Percentiles rank a stretch among this genome's conserved stretches.
Conservation (phyloP, 176 grass and related monocot species). For the Microstegium vimineum region DNA sequence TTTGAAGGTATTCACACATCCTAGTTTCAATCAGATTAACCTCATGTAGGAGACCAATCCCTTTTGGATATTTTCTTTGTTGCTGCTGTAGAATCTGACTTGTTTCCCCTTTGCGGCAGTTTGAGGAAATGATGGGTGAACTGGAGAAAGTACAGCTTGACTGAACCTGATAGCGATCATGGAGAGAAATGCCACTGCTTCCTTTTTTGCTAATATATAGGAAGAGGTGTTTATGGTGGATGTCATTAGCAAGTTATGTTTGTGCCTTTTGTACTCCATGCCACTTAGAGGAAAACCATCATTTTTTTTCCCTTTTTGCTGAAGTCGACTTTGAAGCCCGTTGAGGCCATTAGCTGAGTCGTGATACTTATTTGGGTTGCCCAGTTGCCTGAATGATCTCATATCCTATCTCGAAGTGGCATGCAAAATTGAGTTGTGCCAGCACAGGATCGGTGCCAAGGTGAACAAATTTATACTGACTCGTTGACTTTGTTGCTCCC, state of each 20-base stretch:
- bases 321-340: neutral
- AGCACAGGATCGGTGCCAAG: too few relatives aligned
- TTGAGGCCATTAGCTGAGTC: neutral
- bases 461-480: neutral
- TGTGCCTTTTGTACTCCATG: conserved; percentile 19
- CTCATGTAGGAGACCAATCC: too few relatives aligned
- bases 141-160: conserved; percentile 87
- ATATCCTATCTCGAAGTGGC: neutral
- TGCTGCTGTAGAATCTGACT: neutral
- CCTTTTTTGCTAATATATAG: conserved; percentile 21
- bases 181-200: neutral
- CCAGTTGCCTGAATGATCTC: neutral
- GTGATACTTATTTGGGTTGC: neutral
- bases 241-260: neutral
- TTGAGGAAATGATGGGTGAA: conserved; percentile 87
- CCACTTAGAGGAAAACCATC: neutral
- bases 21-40: neutral
- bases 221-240: conserved; percentile 5
- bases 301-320: neutral
- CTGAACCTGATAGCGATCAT: conserved; percentile 31
- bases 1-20: conserved; percentile 60
- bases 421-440: neutral
- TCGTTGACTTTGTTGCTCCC: too few relatives aligned
- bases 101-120: conserved; percentile 30
- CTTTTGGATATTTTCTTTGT: neutral